Conservation (phyloP, 257 asterid genomes). For the Ilex aquifolium region DNA sequence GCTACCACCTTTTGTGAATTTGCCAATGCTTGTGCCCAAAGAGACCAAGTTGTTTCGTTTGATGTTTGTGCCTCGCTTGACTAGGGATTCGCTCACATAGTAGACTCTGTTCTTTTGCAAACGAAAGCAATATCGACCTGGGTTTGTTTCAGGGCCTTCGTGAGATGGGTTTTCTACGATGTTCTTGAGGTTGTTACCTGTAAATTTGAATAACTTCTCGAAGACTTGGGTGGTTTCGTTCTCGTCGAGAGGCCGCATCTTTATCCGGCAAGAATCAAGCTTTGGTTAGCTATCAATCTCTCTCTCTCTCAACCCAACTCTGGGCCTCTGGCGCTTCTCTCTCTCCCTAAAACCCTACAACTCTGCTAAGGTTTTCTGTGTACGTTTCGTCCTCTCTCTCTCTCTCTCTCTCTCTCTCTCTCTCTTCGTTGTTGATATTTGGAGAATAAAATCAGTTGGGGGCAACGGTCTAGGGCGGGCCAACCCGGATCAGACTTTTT, state of each 20-base stretch:
- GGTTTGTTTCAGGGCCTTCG: conserved; percentile 69
- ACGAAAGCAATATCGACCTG: conserved; percentile 85
- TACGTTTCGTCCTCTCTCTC: too few species aligned
- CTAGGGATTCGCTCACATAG: conserved; percentile 80
- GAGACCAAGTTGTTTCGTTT: conserved; percentile 71
- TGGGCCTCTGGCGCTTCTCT: too few species aligned
- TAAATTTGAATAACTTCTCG: conserved; percentile 84
- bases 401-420: too few species aligned
- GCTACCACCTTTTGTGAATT: conserved; percentile 66
- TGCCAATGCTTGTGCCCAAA: conserved; percentile 77
- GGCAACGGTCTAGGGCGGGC: too few species aligned
- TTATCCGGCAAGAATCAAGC: too few species aligned
- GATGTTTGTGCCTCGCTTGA: conserved; percentile 79
- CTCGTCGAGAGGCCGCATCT: conserved; percentile 82
- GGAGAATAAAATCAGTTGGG: too few species aligned
- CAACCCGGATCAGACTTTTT: too few species aligned
- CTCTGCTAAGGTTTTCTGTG: too few species aligned
- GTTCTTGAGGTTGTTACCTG: conserved; percentile 67
- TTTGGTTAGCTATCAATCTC: background rate
- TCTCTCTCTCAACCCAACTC: background rate
- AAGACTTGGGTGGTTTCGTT: conserved; percentile 73
- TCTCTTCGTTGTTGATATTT: too few species aligned
- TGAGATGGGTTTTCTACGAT: conserved; percentile 74
- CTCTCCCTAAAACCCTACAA: too few species aligned
- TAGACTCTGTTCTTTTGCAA: conserved; percentile 70